These are phyloP conservation scores for Periconia sp. DNA, from an alignment of 2,329 filamentous ascomycete species.

Conservation along the genomic window DNA sequence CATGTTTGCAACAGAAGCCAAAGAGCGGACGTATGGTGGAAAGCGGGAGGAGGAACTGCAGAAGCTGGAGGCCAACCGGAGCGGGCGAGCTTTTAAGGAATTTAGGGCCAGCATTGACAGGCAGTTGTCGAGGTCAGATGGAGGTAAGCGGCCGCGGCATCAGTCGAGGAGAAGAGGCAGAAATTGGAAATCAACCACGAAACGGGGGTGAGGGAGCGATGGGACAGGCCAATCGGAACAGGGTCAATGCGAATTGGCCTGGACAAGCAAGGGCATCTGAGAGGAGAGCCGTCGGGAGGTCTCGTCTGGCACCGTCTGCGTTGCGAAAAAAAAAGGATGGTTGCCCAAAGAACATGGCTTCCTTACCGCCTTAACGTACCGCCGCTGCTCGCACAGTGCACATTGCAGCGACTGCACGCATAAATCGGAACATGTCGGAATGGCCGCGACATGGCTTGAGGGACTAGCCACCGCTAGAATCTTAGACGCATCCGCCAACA, in stretches of 20 bases:
- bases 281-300: slow-evolving; percentile 20
- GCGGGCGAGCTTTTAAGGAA: slow-evolving; percentile 36
- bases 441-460: neutral
- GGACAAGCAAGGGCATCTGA: slow-evolving; percentile 8
- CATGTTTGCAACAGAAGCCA: slow-evolving; percentile 41
- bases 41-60: slow-evolving; percentile 16
- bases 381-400: too few species aligned
- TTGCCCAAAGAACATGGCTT: slow-evolving; percentile 9
- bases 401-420: slow-evolving; percentile 4
- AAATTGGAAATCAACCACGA: slow-evolving; percentile 17
- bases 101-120: slow-evolving; percentile 39
- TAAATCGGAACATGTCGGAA: slow-evolving; percentile 18
- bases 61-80: slow-evolving; percentile 17
- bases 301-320: slow-evolving; percentile 10
- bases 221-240: slow-evolving; percentile 31
- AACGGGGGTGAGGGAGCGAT: slow-evolving; percentile 17
- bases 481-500: neutral
- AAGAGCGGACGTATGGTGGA: slow-evolving; percentile 20
- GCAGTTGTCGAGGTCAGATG: slow-evolving; percentile 16
- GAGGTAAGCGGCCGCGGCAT: slow-evolving; percentile 30
- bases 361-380: neutral
- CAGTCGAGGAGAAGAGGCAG: slow-evolving; percentile 30
- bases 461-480: neutral
- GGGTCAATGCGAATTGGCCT: slow-evolving; percentile 1
- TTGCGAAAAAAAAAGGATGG: slow-evolving; percentile 24